Conservation (phyloP, 2,329 filamentous ascomycete genomes). For the Zymoseptoria crescenta region DNA sequence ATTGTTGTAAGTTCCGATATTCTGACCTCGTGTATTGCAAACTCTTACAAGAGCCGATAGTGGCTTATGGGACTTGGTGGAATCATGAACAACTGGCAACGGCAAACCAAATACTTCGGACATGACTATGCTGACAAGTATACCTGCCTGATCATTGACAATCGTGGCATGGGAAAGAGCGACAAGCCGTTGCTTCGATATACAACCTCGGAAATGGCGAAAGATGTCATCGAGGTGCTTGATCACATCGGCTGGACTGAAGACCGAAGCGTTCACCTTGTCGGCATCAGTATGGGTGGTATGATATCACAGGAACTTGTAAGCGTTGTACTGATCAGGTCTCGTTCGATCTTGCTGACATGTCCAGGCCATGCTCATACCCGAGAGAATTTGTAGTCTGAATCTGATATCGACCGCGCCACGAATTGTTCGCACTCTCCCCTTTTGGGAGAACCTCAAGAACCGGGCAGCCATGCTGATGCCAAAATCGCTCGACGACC, state of each 20-base stretch:
- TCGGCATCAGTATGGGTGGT: slow-evolving; percentile 77
- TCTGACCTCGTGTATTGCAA: slow-evolving; percentile 6
- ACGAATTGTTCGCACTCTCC: slow-evolving; percentile 39
- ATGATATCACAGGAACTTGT: slow-evolving; percentile 85
- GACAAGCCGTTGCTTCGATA: slow-evolving; percentile 72
- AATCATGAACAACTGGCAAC: slow-evolving; percentile 64
- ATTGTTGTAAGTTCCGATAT: slow-evolving; percentile 55
- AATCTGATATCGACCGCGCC: slow-evolving; percentile 45
- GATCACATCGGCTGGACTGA: slow-evolving; percentile 62
- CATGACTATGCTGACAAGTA: slow-evolving; percentile 61
- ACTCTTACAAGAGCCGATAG: slow-evolving; percentile 36
- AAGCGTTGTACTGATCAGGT: slow-evolving; percentile 16
- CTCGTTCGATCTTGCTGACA: not conserved
- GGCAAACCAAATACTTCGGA: slow-evolving; percentile 74
- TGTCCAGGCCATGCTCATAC: slow-evolving; percentile 32
- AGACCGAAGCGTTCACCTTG: slow-evolving; percentile 54
- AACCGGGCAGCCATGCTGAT: slow-evolving; percentile 51
- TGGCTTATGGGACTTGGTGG: slow-evolving; percentile 75
- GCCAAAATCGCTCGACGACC: slow-evolving; percentile 62
- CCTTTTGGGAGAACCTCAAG: slow-evolving; percentile 56
- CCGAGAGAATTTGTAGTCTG: slow-evolving; percentile 42
- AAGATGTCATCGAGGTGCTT: slow-evolving; percentile 62
- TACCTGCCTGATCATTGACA: slow-evolving; percentile 70
- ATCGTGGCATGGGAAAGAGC: slow-evolving; percentile 73
- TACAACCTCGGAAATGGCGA: slow-evolving; percentile 77